Base-by-base conservation (phyloP, 371 early-diverging fungal genomes). In the Haplosporangium sp. region DNA sequence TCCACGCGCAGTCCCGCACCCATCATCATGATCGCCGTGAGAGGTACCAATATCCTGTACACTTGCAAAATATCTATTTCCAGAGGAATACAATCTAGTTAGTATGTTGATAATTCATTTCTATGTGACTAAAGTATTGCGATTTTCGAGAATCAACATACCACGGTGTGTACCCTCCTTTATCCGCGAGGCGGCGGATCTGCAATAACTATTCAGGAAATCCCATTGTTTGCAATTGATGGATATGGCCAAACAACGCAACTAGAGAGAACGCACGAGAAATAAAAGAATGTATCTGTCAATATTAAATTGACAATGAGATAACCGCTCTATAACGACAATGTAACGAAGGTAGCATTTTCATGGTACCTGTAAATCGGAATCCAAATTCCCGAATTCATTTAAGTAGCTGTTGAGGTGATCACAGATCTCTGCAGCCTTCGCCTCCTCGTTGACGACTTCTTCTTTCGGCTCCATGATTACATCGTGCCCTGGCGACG, bases 151-250 rank as follows among this genome's bases (percentile, higher is more conserved):
- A n/a, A 0, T 38, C 6, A n/a, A 42, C 55, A 36, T 67, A 79
- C 79, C 79, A 50, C 62, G 61, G 46, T 64, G 62, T 4, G 54
- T 23, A 8, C 37, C 65, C 12, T 54, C 63, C 21, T 79, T 64
- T 12, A 79, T n/a, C 2, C 43, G 43, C 29, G 64, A 64, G 8
- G 58, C 73, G 2, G 71, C 64, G 1, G 64, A 41, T 23, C 79
- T 64, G 14, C 79, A 68, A n/a, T 72, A 79, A 0, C 42, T 48
- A 20, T 67, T 64, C 0, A 79, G 11, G 51, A 79, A 79, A 14
- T 64, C 69, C 79, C 79, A 79, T 23, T 52, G 51, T 21, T 58
- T 79, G n/a, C 64, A 68, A 46, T 68, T 63, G 18, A 79, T 72
- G 23, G 68, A 72, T 5, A 79, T 40, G 0, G 69, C 72, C 10